Base-by-base conservation (phyloP, 2,329 filamentous ascomycete species). In the Falciphora oryzae region DNA sequence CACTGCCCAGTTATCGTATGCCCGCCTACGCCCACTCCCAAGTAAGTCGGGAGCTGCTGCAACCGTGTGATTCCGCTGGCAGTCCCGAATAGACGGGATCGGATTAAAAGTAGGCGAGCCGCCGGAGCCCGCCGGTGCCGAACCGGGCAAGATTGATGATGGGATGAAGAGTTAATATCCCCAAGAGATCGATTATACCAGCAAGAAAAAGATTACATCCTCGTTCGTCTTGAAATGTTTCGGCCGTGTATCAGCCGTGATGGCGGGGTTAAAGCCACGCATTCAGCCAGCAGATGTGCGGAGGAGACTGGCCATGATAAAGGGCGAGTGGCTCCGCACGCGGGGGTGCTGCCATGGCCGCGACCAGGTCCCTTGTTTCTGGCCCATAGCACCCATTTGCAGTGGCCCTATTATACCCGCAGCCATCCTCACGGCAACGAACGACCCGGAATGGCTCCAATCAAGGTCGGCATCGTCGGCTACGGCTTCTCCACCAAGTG, bases 401-500 rank as follows among this genome's bases (percentile, higher is more conserved):
- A 38, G 44, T 5, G 44, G 44, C 13, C 22, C 44, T n/a, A 16
- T 2, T 44, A 22, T 44, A 16, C 38, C 16, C 11, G 11, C 11
- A 5, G 32, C 13, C 38, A 32, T 22, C 38, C 2, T 6, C 13
- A 22, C 16, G 5, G 44, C 44, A 14, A 2, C 44, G 7, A 4
- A 50, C 18, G 32, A 8, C 6, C 44, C 13, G 28, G 35, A 35
- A 66, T 67, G 63, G 62, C 63, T 1, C 68, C 68, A 38, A 64
- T 83, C 72, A 83, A 80, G 68, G 75, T 83, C 50, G 81, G 81
- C 53, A 69, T 83, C 59, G 71, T 83, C 44, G 81, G 81, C 67
- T 84, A 83, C 64, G 81, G 81, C 71, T 76, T 77, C 64, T 76
- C 81, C 0, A 72, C 79, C 22, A 81, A 79, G 67, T 76, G 71